Percentiles rank a stretch among this genome's conserved stretches.
Conservation (phyloP, 257 asterid genomes). For the Gynochthodes officinalis region DNA sequence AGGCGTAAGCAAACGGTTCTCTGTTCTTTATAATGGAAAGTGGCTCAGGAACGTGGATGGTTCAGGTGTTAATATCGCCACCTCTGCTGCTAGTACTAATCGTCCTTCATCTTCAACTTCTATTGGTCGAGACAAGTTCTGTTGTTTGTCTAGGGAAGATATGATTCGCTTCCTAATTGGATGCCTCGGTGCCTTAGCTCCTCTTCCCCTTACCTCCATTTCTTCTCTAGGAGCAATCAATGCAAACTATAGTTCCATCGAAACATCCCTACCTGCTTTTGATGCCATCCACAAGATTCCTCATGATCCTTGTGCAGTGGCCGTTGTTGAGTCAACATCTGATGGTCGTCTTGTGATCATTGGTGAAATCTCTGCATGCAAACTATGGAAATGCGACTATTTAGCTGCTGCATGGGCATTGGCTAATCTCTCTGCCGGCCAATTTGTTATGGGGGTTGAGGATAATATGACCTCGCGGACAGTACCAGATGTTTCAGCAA, state of each 20-base stretch:
- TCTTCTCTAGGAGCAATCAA: slow-evolving; percentile 67
- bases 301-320: slow-evolving; percentile 77
- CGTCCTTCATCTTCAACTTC: slow-evolving; percentile 62
- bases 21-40: slow-evolving; percentile 76
- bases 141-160: slow-evolving; percentile 94
- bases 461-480: slow-evolving; percentile 48
- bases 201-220: slow-evolving; percentile 84
- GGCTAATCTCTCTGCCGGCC: slow-evolving; percentile 83
- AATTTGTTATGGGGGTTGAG: slow-evolving; percentile 91
- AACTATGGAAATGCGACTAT: slow-evolving; percentile 89
- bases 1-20: slow-evolving; percentile 94
- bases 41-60: slow-evolving; percentile 71
- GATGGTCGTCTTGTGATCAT: slow-evolving; percentile 60
- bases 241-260: slow-evolving; percentile 58
- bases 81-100: slow-evolving; percentile 28
- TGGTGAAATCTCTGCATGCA: slow-evolving; percentile 85
- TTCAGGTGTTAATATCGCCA: slow-evolving; percentile 31
- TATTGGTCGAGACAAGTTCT: slow-evolving; percentile 54
- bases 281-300: slow-evolving; percentile 56
- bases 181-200: slow-evolving; percentile 97
- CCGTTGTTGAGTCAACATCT: slow-evolving; percentile 66
- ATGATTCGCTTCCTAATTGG: slow-evolving; percentile 89
- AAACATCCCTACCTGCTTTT: slow-evolving; percentile 64
- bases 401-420: slow-evolving; percentile 89
- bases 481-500: slow-evolving; percentile 33